Conservation (phyloP, 441 rosid genomes). For the Adansonia rubrostipa region DNA sequence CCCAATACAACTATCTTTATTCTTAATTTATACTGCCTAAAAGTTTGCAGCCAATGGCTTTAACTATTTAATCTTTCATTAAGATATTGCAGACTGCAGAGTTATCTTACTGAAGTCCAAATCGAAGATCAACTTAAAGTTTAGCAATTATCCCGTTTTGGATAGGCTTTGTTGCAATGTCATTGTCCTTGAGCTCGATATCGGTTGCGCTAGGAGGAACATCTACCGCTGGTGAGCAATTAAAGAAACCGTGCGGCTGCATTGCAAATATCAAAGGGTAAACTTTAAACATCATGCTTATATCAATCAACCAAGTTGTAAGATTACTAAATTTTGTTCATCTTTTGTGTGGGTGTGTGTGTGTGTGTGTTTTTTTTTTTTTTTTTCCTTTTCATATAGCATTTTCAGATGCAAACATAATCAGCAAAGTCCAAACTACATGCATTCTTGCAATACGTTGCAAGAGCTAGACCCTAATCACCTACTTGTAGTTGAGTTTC, state of each 20-base stretch:
- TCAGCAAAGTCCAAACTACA: neutral
- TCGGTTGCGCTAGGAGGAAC: slow-evolving; percentile 52
- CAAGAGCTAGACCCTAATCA: neutral
- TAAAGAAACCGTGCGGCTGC: slow-evolving; percentile 66
- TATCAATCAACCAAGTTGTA: neutral
- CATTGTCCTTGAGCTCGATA: slow-evolving; percentile 45
- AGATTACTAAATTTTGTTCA: neutral
- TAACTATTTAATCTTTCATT: neutral
- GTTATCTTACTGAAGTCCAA: neutral
- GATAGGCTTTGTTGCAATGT: slow-evolving; percentile 36
- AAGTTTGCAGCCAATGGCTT: neutral
- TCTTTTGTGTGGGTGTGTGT: neutral
- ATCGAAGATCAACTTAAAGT: slow-evolving; percentile 28
- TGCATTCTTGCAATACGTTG: neutral
- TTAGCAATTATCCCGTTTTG: slow-evolving; percentile 41
- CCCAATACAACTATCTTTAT: neutral
- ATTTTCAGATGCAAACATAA: neutral
- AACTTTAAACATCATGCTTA: neutral
- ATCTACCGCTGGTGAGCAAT: slow-evolving; percentile 55
- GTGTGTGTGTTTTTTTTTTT: neutral
- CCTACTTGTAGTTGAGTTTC: no score
- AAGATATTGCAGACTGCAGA: neutral
- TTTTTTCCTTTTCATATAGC: neutral
- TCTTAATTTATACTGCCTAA: neutral
- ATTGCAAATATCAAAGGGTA: slow-evolving; percentile 7